Evolutionary conservation across 2,329 filamentous ascomycete genomes (phyloP).

Genomic region (Claviceps cyperi): DNA sequence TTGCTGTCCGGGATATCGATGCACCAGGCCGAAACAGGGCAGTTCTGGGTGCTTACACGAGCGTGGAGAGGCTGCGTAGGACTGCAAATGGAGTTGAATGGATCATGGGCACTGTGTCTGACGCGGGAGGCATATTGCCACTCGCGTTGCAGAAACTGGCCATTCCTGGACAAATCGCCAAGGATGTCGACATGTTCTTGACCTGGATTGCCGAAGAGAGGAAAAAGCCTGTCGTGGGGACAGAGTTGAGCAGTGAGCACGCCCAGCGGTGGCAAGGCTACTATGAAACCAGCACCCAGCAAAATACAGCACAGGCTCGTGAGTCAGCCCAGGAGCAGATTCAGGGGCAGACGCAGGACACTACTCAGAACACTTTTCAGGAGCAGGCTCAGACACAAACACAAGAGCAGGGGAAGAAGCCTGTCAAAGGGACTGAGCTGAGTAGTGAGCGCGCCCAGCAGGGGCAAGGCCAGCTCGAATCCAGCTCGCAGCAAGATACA

Average conservation of each 20-base stretch:
- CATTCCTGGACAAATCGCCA: conserved; percentile 47
- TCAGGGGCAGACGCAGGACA: neutral
- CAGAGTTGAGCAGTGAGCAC: neutral
- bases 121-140: conserved; percentile 54
- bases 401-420: neutral
- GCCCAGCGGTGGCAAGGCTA: no score
- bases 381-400: neutral
- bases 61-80: conserved; percentile 46
- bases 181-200: conserved; percentile 58
- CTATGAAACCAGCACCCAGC: neutral
- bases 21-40: conserved; percentile 28
- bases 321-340: neutral
- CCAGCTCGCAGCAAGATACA: neutral
- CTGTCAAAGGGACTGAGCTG: neutral
- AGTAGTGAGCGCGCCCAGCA: neutral
- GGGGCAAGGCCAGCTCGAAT: neutral
- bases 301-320: neutral
- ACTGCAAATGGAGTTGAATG: conserved; percentile 43
- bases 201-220: conserved; percentile 41
- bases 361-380: no score
- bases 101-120: conserved; percentile 64
- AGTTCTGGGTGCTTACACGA: conserved; percentile 46
- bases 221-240: conserved; percentile 7
- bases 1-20: conserved; percentile 26
- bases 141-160: conserved; percentile 50